A percentile compares a stretch with the other conserved stretches of the same genome.
Conservation (phyloP, 352 stramenopile genomes). For the Phytophthora rubi region DNA sequence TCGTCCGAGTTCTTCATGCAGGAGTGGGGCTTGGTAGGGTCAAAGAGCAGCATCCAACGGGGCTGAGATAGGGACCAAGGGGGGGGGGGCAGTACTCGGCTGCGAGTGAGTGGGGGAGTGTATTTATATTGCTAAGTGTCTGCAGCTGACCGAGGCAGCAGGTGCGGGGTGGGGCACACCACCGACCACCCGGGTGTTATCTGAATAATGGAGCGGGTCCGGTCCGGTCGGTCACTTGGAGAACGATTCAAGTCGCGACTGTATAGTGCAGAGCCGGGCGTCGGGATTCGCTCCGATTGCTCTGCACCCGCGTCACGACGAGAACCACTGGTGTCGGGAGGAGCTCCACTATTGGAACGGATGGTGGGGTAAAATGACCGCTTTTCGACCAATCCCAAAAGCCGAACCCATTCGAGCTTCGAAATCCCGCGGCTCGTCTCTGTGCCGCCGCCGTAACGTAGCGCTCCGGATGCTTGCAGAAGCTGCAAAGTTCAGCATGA, state of each 20-base stretch:
- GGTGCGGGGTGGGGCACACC: background rate
- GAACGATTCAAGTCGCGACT: slow-evolving; percentile 35
- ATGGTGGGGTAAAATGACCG: slow-evolving; percentile 14
- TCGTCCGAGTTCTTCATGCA: slow-evolving; percentile 41
- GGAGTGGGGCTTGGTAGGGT: slow-evolving; percentile 11
- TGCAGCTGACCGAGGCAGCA: background rate
- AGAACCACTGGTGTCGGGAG: slow-evolving; percentile 24
- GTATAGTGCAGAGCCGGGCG: slow-evolving; percentile 24
- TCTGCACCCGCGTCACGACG: slow-evolving; percentile 1
- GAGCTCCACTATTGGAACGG: slow-evolving; percentile 20
- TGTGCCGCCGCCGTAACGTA: slow-evolving; percentile 1
- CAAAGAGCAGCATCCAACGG: slow-evolving; percentile 39
- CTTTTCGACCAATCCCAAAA: slow-evolving; percentile 23
- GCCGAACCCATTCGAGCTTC: slow-evolving; percentile 13
- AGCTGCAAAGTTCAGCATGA: slow-evolving; percentile 7
- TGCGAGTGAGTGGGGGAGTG: background rate
- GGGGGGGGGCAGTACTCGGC: background rate
- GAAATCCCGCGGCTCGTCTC: slow-evolving; percentile 32
- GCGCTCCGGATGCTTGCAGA: slow-evolving; percentile 21
- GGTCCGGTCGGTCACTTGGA: slow-evolving; percentile 1
- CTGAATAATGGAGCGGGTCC: slow-evolving; percentile 28
- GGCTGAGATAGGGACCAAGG: slow-evolving; percentile 41
- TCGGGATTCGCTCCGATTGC: slow-evolving; percentile 19
- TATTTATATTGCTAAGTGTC: slow-evolving; percentile 5
- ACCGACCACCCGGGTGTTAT: slow-evolving; percentile 14